Conservation (phyloP, 2,329 filamentous ascomycete species). For the Botrytis byssoidea region DNA sequence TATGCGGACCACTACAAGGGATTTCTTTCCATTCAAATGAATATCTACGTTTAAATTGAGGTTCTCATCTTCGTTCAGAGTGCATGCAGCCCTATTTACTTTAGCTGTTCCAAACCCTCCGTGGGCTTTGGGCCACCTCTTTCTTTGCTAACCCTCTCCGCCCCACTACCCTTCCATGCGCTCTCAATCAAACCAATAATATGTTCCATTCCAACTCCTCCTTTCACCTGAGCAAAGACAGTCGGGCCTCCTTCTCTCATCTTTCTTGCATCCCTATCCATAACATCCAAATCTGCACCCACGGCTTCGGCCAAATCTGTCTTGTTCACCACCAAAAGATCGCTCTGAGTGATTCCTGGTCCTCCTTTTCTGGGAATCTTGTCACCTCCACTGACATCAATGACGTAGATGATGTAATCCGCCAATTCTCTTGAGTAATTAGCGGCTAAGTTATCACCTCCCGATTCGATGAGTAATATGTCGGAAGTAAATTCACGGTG, state of each 20-base stretch:
- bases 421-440: slow-evolving; percentile 95
- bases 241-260: slow-evolving; percentile 96
- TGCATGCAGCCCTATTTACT: slow-evolving; percentile 6
- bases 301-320: slow-evolving; percentile 89
- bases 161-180: slow-evolving; percentile 89
- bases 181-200: slow-evolving; percentile 87
- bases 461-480: slow-evolving; percentile 88
- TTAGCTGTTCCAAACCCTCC: slow-evolving; percentile 51
- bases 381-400: slow-evolving; percentile 93
- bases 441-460: slow-evolving; percentile 93
- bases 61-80: neutral
- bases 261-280: slow-evolving; percentile 91
- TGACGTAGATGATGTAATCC: slow-evolving; percentile 98
- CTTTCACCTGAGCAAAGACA: slow-evolving; percentile 97
- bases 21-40: neutral
- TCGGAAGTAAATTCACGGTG: slow-evolving; percentile 79
- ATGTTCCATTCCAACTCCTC: slow-evolving; percentile 77
- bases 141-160: slow-evolving; percentile 57
- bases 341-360: slow-evolving; percentile 94
- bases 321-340: slow-evolving; percentile 94
- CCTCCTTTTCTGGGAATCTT: slow-evolving; percentile 96
- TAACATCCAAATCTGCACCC: slow-evolving; percentile 85
- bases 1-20: neutral
- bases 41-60: neutral
- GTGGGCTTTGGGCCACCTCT: slow-evolving; percentile 59